Percentiles rank a stretch among this genome's conserved stretches.
phyloP scores from a whole-genome alignment of 192 early-diverging fungal species.

The Chytriomyces sp. region DNA sequence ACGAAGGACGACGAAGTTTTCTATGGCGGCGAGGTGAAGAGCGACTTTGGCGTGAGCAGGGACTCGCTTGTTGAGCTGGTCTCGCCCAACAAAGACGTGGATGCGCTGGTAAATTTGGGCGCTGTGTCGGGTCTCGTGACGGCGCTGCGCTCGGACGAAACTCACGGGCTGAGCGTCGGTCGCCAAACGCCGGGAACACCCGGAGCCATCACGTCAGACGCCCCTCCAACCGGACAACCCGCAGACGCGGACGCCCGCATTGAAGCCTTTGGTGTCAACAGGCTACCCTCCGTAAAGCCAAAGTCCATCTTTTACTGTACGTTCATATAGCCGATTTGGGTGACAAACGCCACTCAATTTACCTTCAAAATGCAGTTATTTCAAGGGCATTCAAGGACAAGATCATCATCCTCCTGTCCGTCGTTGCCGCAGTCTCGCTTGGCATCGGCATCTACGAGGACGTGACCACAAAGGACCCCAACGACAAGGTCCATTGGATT shows the following conservation, averaged over 20 bases:
- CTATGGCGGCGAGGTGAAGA: too few species aligned
- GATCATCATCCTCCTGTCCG: slow-evolving; percentile 78
- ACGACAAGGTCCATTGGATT: slow-evolving; percentile 31
- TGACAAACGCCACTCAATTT: too few species aligned
- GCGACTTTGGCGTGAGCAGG: too few species aligned
- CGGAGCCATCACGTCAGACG: too few species aligned
- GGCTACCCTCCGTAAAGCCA: slow-evolving; percentile 39
- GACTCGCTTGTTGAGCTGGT: slow-evolving; percentile 45
- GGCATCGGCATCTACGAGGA: slow-evolving; percentile 85
- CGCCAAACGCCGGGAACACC: background rate
- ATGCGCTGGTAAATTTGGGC: slow-evolving; percentile 31
- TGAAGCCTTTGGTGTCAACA: slow-evolving; percentile 43
- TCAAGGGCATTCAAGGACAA: slow-evolving; percentile 47
- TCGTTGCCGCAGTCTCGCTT: slow-evolving; percentile 81
- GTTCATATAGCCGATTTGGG: slow-evolving; percentile 7
- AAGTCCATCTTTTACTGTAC: slow-evolving; percentile 43
- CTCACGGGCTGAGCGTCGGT: background rate
- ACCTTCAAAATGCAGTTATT: slow-evolving; percentile 15
- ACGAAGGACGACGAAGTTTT: too few species aligned
- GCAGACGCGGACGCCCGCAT: slow-evolving; percentile 2
- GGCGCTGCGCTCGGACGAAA: background rate
- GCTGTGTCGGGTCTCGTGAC: background rate
- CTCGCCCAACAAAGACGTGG: slow-evolving; percentile 48
- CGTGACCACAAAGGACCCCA: slow-evolving; percentile 62
- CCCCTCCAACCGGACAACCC: background rate